phyloP scores from a whole-genome alignment of 192 early-diverging fungal species.

The Glomus cerebriforme region DNA sequence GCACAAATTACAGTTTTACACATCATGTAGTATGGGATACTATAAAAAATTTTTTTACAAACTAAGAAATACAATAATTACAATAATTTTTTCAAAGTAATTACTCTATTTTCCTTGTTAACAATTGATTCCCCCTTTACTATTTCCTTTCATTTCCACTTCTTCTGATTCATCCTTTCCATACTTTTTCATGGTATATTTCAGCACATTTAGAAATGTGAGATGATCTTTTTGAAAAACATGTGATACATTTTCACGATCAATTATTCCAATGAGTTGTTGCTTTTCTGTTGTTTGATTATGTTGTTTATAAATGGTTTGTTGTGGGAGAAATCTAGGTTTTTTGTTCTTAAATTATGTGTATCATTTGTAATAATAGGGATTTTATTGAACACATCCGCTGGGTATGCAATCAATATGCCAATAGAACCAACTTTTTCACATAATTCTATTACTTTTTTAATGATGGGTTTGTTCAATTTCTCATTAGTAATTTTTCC shows the following conservation, averaged over 20 bases:
- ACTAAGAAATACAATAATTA: no score
- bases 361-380: not conserved
- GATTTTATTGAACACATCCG: not conserved
- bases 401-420: not conserved
- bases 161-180: no score
- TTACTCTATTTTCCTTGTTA: not conserved
- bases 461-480: not conserved
- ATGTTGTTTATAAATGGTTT: no score
- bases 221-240: conserved; percentile 6
- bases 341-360: not conserved
- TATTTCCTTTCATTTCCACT: no score
- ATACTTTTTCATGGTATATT: not conserved
- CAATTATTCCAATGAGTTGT: not conserved
- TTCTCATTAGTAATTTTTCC: not conserved
- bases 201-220: not conserved
- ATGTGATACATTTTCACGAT: not conserved
- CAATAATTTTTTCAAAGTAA: no score
- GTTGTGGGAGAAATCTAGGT: no score
- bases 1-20: no score
- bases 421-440: not conserved
- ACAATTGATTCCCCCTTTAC: no score
- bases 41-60: no score
- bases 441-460: not conserved
- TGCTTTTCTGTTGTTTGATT: not conserved
- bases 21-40: no score